A percentile compares a stretch with the other conserved stretches of the same genome.
These are phyloP conservation scores for Candida verbasci DNA, from an alignment of 805 yeast genomes.

Conservation along the genomic window DNA sequence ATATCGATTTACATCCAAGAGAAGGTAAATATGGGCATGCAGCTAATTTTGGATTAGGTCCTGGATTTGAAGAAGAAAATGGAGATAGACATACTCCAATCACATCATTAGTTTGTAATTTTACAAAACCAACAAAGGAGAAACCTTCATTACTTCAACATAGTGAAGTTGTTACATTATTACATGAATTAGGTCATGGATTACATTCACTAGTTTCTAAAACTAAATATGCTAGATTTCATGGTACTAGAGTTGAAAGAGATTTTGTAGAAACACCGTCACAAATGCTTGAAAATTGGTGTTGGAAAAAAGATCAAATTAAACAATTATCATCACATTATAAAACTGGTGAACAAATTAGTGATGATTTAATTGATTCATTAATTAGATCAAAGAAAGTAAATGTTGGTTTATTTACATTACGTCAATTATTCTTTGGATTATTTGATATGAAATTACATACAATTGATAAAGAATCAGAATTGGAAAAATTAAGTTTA, in stretches of 20 bases:
- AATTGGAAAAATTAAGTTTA: conserved; percentile 45
- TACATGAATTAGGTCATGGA: conserved; percentile 90
- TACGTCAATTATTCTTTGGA: conserved; percentile 78
- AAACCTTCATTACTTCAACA: conserved; percentile 77
- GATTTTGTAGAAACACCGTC: conserved; percentile 93
- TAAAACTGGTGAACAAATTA: conserved; percentile 52
- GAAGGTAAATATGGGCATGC: conserved; percentile 88
- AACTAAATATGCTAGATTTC: conserved; percentile 62
- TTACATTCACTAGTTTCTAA: conserved; percentile 72
- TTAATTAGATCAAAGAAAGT: conserved; percentile 67
- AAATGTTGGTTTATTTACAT: conserved; percentile 64
- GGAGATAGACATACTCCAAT: conserved; percentile 53
- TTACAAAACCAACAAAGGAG: conserved; percentile 64
- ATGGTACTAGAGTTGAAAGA: conserved; percentile 74
- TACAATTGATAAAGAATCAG: conserved; percentile 32
- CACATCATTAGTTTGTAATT: conserved; percentile 79
- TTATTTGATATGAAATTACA: conserved; percentile 74
- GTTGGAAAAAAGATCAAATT: conserved; percentile 68
- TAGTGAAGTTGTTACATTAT: conserved; percentile 73
- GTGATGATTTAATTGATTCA: conserved; percentile 53
- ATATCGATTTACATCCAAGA: conserved; percentile 80
- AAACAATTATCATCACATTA: conserved; percentile 63
- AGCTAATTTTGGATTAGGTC: conserved; percentile 68
- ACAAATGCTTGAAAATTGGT: conserved; percentile 85
- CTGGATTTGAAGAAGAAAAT: conserved; percentile 55